A percentile compares a stretch with the other conserved stretches of the same genome.
Conservation (phyloP, 192 early-diverging fungal genomes). For the Podila clonocystis region DNA sequence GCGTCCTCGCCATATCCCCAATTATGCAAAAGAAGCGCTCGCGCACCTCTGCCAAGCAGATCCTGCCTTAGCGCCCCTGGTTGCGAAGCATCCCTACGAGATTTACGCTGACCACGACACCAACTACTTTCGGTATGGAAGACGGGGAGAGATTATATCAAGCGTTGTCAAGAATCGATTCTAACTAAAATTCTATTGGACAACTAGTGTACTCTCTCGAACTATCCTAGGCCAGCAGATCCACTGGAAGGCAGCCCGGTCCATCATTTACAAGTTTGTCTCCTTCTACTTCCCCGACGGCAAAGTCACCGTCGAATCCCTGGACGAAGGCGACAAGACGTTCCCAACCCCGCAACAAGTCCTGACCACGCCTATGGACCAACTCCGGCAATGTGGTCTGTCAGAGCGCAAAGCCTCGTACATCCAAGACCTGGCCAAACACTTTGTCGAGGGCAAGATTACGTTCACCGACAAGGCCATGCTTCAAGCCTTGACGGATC, state of each 20-base stretch:
- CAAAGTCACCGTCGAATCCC: slow-evolving; percentile 27
- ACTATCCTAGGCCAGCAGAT: slow-evolving; percentile 44
- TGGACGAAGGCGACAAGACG: slow-evolving; percentile 25
- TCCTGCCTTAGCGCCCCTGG: slow-evolving; percentile 20
- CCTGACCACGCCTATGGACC: slow-evolving; percentile 17
- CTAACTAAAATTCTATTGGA: too few species aligned
- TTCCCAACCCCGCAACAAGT: slow-evolving; percentile 32
- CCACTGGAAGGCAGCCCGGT: slow-evolving; percentile 41
- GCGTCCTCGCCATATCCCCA: slow-evolving; percentile 13
- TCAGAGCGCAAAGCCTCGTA: slow-evolving; percentile 47
- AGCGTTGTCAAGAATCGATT: too few species aligned
- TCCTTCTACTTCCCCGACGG: slow-evolving; percentile 20
- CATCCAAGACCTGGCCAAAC: slow-evolving; percentile 38
- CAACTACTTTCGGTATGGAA: slow-evolving; percentile 42
- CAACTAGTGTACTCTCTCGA: slow-evolving; percentile 23
- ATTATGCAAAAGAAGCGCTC: slow-evolving; percentile 23
- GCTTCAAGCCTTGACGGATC: slow-evolving; percentile 25
- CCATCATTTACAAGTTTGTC: slow-evolving; percentile 48
- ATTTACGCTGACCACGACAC: slow-evolving; percentile 35
- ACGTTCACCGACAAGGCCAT: slow-evolving; percentile 31
- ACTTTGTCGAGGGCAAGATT: slow-evolving; percentile 44
- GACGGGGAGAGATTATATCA: too few species aligned
- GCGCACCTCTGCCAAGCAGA: slow-evolving; percentile 29
- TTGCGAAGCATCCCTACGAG: slow-evolving; percentile 27
- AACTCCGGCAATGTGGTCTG: slow-evolving; percentile 26